These are phyloP conservation scores for Colletotrichum sp. DNA, from an alignment of 2,329 filamentous ascomycete species.

Conservation along the genomic window DNA sequence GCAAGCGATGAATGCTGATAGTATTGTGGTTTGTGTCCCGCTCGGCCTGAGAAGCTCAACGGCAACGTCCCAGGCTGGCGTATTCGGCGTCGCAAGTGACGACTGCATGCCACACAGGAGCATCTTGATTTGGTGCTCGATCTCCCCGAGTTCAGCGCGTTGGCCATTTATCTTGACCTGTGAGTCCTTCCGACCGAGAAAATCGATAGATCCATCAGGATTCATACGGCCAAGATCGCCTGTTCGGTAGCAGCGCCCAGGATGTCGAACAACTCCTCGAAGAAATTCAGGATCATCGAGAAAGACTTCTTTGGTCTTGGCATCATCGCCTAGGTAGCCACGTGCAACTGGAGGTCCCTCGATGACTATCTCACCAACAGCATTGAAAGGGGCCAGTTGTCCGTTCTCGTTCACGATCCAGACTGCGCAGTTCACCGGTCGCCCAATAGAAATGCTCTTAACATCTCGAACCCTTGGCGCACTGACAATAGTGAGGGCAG, in stretches of 20 bases:
- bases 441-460: conserved; percentile 1
- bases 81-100: not conserved
- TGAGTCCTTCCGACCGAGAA: conserved; percentile 18
- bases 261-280: not conserved
- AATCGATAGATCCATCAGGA: conserved; percentile 15
- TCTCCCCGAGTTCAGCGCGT: conserved; percentile 22
- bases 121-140: conserved; percentile 22
- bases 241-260: conserved; percentile 12
- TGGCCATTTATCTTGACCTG: conserved; percentile 25
- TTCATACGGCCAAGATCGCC: conserved; percentile 10
- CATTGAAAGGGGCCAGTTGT: conserved; percentile 26
- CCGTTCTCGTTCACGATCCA: conserved; percentile 28
- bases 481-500: conserved; percentile 12
- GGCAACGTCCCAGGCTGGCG: not conserved
- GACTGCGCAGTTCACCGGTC: not conserved
- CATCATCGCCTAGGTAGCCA: conserved; percentile 18
- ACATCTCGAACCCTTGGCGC: not conserved
- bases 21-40: not conserved
- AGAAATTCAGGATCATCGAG: not conserved
- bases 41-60: not conserved
- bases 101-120: not conserved
- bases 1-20: not conserved
- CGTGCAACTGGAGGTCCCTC: conserved; percentile 28
- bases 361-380: conserved; percentile 30
- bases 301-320: not conserved